Conservation (phyloP, 306 rosid genomes). For the Vachellia collinsii region DNA sequence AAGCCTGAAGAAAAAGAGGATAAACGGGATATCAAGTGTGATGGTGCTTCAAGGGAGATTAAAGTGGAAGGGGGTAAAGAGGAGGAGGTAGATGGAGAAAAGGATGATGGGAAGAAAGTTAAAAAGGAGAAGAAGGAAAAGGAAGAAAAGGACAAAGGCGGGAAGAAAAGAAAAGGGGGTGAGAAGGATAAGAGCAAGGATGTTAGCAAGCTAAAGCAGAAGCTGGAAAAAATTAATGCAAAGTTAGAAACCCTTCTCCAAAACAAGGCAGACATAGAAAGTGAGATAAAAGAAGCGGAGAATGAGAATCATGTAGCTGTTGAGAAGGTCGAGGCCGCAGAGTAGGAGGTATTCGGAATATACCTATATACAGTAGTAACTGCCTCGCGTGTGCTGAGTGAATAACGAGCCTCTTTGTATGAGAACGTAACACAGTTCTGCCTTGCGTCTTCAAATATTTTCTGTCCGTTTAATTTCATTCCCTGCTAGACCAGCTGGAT, state of each 20-base stretch:
- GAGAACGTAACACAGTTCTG: not conserved
- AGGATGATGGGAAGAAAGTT: slow-evolving; percentile 35
- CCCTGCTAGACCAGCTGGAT: not conserved
- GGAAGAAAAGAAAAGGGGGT: slow-evolving; percentile 53
- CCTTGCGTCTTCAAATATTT: not conserved
- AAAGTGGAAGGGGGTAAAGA: slow-evolving; percentile 37
- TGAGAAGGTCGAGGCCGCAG: slow-evolving; percentile 33
- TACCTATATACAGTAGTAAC: slow-evolving; percentile 3
- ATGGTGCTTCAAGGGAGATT: slow-evolving; percentile 42
- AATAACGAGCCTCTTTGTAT: slow-evolving; percentile 7
- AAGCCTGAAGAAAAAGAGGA: slow-evolving; percentile 11
- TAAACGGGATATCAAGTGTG: slow-evolving; percentile 7
- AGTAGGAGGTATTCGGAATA: slow-evolving; percentile 17
- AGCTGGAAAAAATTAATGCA: slow-evolving; percentile 58
- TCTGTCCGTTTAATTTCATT: not conserved
- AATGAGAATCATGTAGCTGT: slow-evolving; percentile 19
- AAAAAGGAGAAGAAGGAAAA: slow-evolving; percentile 40
- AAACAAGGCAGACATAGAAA: slow-evolving; percentile 50
- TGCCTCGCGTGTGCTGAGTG: not conserved
- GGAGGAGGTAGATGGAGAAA: slow-evolving; percentile 1
- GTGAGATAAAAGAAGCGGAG: slow-evolving; percentile 67
- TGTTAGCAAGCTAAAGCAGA: slow-evolving; percentile 55
- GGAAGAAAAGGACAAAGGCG: slow-evolving; percentile 51
- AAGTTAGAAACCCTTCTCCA: slow-evolving; percentile 59
- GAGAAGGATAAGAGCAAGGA: slow-evolving; percentile 53